Conservation (phyloP, 1,284 basidiomycete species). For the Microbotryum scabiosae region DNA sequence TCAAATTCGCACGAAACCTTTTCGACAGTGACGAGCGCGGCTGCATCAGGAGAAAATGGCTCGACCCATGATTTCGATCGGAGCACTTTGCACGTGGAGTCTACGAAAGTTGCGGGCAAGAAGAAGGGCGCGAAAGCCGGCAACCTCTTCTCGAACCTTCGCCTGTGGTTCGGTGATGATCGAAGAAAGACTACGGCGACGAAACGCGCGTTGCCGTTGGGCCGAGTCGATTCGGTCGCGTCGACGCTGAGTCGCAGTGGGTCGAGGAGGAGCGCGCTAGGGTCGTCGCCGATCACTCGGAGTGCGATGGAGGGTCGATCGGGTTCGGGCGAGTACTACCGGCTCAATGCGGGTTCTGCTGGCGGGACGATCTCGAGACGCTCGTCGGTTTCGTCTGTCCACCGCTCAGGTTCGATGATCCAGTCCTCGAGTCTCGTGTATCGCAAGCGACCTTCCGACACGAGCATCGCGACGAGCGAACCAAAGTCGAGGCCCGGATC, state of each 20-base stretch:
- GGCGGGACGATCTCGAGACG: constrained; percentile 30
- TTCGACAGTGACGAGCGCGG: constrained; percentile 5
- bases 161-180: constrained; percentile 45
- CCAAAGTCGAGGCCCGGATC: too few relatives aligned
- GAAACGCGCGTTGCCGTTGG: constrained; percentile 7
- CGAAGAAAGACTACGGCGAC: constrained; percentile 40
- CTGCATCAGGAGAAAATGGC: not conserved
- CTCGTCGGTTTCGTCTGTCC: constrained; percentile 15
- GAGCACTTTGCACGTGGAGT: constrained; percentile 21
- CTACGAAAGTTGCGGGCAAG: constrained; percentile 17
- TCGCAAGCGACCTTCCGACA: too few relatives aligned
- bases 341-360: constrained; percentile 22
- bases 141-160: constrained; percentile 44
- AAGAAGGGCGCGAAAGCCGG: constrained; percentile 35
- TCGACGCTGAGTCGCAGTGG: constrained; percentile 1
- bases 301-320: not conserved
- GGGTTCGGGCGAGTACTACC: constrained; percentile 15
- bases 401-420: not conserved
- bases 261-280: not conserved
- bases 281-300: not conserved
- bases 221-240: constrained; percentile 27
- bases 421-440: too few relatives aligned
- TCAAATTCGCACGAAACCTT: constrained; percentile 10
- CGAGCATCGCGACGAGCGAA: too few relatives aligned
- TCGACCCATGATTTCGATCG: not conserved